Conservation (phyloP, 305 asterid species). For the Fraxinus nigra region DNA sequence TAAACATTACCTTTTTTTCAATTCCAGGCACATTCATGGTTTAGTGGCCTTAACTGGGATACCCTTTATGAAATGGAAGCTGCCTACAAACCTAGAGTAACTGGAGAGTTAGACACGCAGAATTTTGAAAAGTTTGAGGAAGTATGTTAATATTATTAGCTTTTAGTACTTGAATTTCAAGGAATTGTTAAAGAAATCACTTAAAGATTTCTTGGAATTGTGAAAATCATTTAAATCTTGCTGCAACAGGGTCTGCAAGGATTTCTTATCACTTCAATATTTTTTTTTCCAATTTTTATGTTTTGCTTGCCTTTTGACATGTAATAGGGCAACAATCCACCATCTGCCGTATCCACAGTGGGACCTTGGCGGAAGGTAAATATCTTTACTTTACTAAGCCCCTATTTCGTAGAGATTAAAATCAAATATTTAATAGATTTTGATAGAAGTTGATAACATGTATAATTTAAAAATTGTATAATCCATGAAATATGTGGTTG, state of each 20-base stretch:
- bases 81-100: constrained; percentile 84
- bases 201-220: neutral
- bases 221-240: neutral
- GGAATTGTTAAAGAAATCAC: neutral
- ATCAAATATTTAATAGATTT: neutral
- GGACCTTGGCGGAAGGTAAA: constrained; percentile 98
- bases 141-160: constrained; percentile 25
- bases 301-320: constrained; percentile 14
- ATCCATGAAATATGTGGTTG: no score
- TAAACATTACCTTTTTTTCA: neutral
- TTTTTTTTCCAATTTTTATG: constrained; percentile 1
- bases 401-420: neutral
- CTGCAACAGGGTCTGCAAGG: neutral
- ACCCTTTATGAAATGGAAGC: constrained; percentile 90
- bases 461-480: no score
- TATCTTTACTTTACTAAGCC: neutral
- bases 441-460: no score
- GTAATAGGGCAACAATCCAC: constrained; percentile 67
- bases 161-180: neutral
- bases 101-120: constrained; percentile 94
- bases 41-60: constrained; percentile 76
- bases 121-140: constrained; percentile 92
- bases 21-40: constrained; percentile 91
- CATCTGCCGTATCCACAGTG: constrained; percentile 65
- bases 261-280: neutral